These are phyloP conservation scores for Pseudofabraea citricarpa DNA, from an alignment of 2,329 filamentous ascomycete species.

Conservation along the genomic window DNA sequence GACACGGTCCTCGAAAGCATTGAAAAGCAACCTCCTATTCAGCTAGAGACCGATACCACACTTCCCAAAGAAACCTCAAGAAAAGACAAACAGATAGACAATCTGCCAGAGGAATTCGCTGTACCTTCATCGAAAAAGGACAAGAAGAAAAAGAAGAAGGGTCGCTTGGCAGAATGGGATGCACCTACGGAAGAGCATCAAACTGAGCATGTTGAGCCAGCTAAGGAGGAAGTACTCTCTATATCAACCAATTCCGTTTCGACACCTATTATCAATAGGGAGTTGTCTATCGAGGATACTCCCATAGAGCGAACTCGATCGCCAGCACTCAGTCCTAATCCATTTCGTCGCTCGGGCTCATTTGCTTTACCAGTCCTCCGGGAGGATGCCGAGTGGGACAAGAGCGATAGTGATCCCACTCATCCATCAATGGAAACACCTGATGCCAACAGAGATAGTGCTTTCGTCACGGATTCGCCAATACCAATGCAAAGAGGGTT, in stretches of 20 bases:
- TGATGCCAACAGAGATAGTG: constrained; percentile 42
- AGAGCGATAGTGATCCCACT: background rate
- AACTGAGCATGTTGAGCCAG: constrained; percentile 1
- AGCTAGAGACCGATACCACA: background rate
- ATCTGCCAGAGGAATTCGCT: constrained; percentile 9
- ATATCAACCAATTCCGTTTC: no score
- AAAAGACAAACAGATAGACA: background rate
- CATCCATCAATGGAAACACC: constrained; percentile 4
- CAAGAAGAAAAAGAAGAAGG: constrained; percentile 9
- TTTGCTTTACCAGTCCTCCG: constrained; percentile 21
- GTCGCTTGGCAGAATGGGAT: background rate
- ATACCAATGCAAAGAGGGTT: constrained; percentile 29
- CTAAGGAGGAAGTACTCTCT: no score
- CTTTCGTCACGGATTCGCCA: constrained; percentile 41
- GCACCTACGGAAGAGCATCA: background rate
- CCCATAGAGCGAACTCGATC: no score
- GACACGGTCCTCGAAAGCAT: no score
- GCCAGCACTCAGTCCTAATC: constrained; percentile 10
- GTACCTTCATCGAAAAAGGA: constrained; percentile 11
- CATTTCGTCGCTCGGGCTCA: constrained; percentile 15
- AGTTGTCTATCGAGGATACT: constrained; percentile 8
- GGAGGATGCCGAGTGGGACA: constrained; percentile 15
- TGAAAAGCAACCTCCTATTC: no score
- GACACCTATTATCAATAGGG: no score
- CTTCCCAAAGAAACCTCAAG: constrained; percentile 1